Conservation (phyloP, 225 moss, liverwort and hornwort species). For the Pseudoscleropodium purum region DNA sequence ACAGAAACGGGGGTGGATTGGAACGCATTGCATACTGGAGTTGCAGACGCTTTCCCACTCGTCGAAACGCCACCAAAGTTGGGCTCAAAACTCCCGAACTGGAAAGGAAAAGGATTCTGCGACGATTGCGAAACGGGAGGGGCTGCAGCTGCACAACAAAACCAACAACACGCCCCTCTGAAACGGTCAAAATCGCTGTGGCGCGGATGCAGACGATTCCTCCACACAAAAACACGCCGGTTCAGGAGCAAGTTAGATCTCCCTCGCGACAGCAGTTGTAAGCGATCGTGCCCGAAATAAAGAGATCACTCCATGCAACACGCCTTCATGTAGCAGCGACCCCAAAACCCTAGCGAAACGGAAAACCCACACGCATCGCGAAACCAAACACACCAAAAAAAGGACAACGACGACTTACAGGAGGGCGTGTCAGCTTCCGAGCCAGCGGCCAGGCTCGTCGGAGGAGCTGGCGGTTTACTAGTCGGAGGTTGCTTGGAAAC, state of each 20-base stretch:
- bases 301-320: background rate
- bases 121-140: slow-evolving; percentile 40
- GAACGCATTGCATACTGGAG: slow-evolving; percentile 13
- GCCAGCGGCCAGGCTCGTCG: slow-evolving; percentile 21
- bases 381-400: background rate
- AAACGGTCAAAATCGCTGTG: background rate
- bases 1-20: background rate
- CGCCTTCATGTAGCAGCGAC: background rate
- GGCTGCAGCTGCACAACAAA: slow-evolving; percentile 38
- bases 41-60: slow-evolving; percentile 18
- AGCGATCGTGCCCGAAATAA: background rate
- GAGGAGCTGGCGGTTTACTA: slow-evolving; percentile 48
- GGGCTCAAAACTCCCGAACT: slow-evolving; percentile 89
- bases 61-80: slow-evolving; percentile 39
- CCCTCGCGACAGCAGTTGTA: background rate
- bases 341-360: background rate
- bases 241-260: background rate
- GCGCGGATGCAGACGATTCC: background rate
- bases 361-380: background rate
- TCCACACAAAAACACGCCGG: background rate
- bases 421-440: background rate
- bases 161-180: background rate
- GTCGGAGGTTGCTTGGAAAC: slow-evolving; percentile 51
- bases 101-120: slow-evolving; percentile 62
- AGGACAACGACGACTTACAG: slow-evolving; percentile 19